Percentiles rank a stretch among this genome's conserved stretches.
phyloP scores from a whole-genome alignment of 495 filamentous ascomycete species.

The Xylaria sp. region DNA sequence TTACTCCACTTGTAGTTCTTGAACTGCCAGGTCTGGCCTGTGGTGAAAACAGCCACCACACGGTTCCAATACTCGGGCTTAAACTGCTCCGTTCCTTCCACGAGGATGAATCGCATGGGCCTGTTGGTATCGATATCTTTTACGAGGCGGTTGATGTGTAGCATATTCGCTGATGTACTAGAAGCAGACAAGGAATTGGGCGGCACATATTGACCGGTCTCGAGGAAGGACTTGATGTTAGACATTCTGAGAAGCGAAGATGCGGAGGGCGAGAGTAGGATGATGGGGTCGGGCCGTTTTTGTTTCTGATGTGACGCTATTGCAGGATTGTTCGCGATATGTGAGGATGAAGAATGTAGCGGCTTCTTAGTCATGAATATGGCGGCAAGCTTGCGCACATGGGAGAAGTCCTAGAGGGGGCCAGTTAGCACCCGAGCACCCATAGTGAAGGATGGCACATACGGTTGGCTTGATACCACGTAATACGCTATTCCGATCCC shows the following conservation, averaged over 20 bases:
- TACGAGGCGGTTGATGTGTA: conserved; percentile 80
- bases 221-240: conserved; percentile 96
- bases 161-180: conserved; percentile 71
- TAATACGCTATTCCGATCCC: conserved; percentile 88
- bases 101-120: conserved; percentile 90
- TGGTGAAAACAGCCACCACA: conserved; percentile 97
- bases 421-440: conserved; percentile 31
- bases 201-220: conserved; percentile 80
- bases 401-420: conserved; percentile 81
- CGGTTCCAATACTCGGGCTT: conserved; percentile 97
- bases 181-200: conserved; percentile 68
- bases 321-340: conserved; percentile 43
- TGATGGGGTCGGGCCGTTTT: conserved; percentile 87
- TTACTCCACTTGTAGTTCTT: conserved; percentile 96
- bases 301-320: conserved; percentile 58
- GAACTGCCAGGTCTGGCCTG: conserved; percentile 98
- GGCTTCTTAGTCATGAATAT: conserved; percentile 75
- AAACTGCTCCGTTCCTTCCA: conserved; percentile 91
- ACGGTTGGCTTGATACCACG: conserved; percentile 90
- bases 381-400: conserved; percentile 85
- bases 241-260: conserved; percentile 96
- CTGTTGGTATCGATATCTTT: conserved; percentile 74
- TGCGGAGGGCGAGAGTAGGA: conserved; percentile 96
- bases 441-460: conserved; percentile 41
- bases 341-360: conserved; percentile 43